Evolutionary conservation across 2,329 filamentous ascomycete species (phyloP), one percentile per base, ranked within the genome.

Genomic region (Zasmidium angulare): DNA sequence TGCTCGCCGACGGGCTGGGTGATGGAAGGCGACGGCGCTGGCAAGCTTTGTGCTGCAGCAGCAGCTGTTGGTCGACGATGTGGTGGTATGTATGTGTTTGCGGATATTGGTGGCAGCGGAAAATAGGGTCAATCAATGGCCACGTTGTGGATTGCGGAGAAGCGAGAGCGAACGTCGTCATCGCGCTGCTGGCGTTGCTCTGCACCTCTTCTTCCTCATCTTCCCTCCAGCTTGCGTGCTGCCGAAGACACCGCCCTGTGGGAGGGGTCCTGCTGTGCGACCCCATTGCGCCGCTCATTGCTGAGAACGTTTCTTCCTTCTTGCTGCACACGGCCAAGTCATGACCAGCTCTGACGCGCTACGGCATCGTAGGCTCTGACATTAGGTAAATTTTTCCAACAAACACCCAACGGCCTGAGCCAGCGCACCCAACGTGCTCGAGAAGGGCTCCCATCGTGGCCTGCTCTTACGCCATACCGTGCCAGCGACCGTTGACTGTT

Each of bases 301-400:
- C 36, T 43, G 36, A 43, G 36, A 17, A 14, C 36, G 36, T 31
- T 55, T 31, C 20, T 31, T 31, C 36, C 31, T 57, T 40, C 17
- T 29, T 24, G 31, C 48, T 46, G 31, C 48, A 26, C 10, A 6
- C 36, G 14, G 36, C 14, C 36, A 43, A 26, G 43, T 31, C 54
- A 56, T 56, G 55, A 56, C 10, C 11, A 48, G 12, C 22, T 43
- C 6, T 43, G 36, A 43, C 36, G 36, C 36, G 36, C 36, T 43
- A 43, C 36, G 36, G 36, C 36, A 9, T 43, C 36, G 36, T 19
- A 43, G 36, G 6, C 36, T 43, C 36, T 43, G 36, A 17, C 12
- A 43, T 43, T 43, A 43, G 36, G 36, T 43, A 43, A 43, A 43
- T 43, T 17, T 43, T 17, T 3, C 36, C n/a, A 3, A 3, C 12